Base-by-base conservation (phyloP, 2,329 filamentous ascomycete genomes). In the Fusarium gaditjirri region DNA sequence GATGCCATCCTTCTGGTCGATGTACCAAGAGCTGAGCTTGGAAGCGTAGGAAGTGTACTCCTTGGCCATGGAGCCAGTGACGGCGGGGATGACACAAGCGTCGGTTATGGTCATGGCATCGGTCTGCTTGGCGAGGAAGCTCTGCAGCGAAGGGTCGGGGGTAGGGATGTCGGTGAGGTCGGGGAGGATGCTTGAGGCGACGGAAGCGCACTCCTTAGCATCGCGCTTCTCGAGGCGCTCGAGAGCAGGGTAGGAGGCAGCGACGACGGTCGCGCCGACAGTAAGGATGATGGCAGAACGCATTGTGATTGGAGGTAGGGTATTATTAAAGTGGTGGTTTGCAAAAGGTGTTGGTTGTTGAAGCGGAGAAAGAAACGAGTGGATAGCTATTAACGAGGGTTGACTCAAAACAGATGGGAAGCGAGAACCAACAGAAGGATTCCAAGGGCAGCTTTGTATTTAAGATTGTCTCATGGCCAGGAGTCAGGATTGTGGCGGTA, bases 51-150 rank as follows among this genome's bases (percentile, higher is more conserved):
- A 76, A 4, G 75, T 71, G 68, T 76, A 79, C 23, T 77, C 78
- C 2, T 68, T 65, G 23, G 75, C 75, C 53, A 78, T 41, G 23
- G 74, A 69, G 11, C 78, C 78, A 12, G 78, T 80, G 39, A 79
- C 63, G 5, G 49, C 62, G 12, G 78, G 78, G 35, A 79, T 23
- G 29, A 74, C 70, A 65, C 78, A 80, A 3, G 50, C 16, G 27
- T 77, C 65, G 27, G 77, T 76, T 39, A 60, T 31, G 43, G 74
- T 74, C 19, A 53, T 65, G 17, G 57, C 19, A 11, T 71, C 21
- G 14, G 78, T 79, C 47, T 75, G 67, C 9, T 27, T 25, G 39
- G 67, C 65, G 23, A 80, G 44, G 53, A 69, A 79, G 33, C 55
- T 46, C 23, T 50, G 23, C 17, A 80, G 72, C 6, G 71, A 54